Conservation (phyloP, 805 yeast genomes). For the Suhomyces tanzawaensis region DNA sequence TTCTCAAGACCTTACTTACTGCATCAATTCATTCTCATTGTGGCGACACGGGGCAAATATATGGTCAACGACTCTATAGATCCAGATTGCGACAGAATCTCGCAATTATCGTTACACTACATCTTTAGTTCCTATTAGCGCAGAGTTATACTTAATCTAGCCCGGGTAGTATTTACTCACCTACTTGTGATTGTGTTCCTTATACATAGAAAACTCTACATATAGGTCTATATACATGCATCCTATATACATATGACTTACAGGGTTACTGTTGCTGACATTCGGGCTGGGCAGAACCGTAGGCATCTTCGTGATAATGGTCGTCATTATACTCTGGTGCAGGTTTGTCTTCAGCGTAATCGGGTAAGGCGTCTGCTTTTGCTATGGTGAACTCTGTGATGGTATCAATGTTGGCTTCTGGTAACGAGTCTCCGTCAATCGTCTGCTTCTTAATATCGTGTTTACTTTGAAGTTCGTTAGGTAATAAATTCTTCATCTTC, state of each 20-base stretch:
- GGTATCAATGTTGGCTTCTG: slow-evolving; percentile 38
- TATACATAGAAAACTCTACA: neutral
- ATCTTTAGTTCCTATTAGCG: too few species aligned
- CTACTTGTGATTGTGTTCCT: neutral
- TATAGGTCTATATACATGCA: slow-evolving; percentile 4
- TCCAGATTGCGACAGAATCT: too few species aligned
- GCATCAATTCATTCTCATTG: too few species aligned
- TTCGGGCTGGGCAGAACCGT: slow-evolving; percentile 29
- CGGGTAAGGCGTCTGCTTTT: slow-evolving; percentile 26
- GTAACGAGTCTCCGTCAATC: slow-evolving; percentile 25
- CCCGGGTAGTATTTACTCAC: neutral
- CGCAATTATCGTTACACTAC: too few species aligned
- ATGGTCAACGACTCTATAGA: too few species aligned
- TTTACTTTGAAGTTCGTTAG: slow-evolving; percentile 32
- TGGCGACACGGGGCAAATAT: too few species aligned
- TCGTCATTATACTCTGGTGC: slow-evolving; percentile 13
- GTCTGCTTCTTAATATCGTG: slow-evolving; percentile 21
- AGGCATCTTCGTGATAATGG: slow-evolving; percentile 11
- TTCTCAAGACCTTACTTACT: too few species aligned
- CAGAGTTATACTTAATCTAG: too few species aligned
- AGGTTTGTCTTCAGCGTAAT: slow-evolving; percentile 21
- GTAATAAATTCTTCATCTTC: slow-evolving; percentile 55
- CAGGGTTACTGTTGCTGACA: slow-evolving; percentile 30
- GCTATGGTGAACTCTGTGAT: slow-evolving; percentile 34
- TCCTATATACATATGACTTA: slow-evolving; percentile 10